Conservation (phyloP, 305 asterid species). For the Rubia peregrina region DNA sequence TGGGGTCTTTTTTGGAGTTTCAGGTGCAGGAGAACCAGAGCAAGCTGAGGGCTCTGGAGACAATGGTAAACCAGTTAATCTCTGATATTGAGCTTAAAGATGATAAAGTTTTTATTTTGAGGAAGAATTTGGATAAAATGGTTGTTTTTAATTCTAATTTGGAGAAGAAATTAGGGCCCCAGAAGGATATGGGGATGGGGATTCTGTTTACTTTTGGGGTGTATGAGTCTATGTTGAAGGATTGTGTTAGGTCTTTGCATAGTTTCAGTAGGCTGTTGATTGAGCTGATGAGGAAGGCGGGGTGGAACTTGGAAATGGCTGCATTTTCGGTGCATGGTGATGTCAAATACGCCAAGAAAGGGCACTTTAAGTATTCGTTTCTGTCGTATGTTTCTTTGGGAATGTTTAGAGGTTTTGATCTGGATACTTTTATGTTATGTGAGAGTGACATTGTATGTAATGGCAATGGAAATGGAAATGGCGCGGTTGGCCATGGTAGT, state of each 20-base stretch:
- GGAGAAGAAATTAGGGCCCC: slow-evolving; percentile 39
- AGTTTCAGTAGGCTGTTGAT: slow-evolving; percentile 60
- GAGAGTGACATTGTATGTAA: slow-evolving; percentile 25
- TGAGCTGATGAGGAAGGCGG: slow-evolving; percentile 63
- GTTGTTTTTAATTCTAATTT: slow-evolving; percentile 29
- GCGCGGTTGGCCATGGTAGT: slow-evolving; percentile 21
- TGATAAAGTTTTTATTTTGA: slow-evolving; percentile 57
- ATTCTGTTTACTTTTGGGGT: slow-evolving; percentile 63
- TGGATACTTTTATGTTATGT: slow-evolving; percentile 44
- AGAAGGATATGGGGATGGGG: slow-evolving; percentile 34
- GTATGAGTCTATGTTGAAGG: slow-evolving; percentile 69
- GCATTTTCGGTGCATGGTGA: slow-evolving; percentile 50
- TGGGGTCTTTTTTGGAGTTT: slow-evolving; percentile 56
- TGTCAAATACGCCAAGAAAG: slow-evolving; percentile 42
- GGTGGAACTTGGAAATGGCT: slow-evolving; percentile 83
- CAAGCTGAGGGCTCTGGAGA: slow-evolving; percentile 87
- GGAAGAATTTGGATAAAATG: slow-evolving; percentile 46
- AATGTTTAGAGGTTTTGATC: slow-evolving; percentile 68
- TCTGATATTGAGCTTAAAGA: slow-evolving; percentile 71
- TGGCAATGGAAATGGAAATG: slow-evolving; percentile 10
- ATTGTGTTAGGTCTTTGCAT: slow-evolving; percentile 51
- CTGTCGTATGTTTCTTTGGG: slow-evolving; percentile 65
- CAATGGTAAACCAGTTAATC: slow-evolving; percentile 67
- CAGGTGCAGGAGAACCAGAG: slow-evolving; percentile 98
- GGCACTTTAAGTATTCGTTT: slow-evolving; percentile 62